Conservation (phyloP, 2,329 filamentous ascomycete genomes). For the Cladosporium cucumerinum region DNA sequence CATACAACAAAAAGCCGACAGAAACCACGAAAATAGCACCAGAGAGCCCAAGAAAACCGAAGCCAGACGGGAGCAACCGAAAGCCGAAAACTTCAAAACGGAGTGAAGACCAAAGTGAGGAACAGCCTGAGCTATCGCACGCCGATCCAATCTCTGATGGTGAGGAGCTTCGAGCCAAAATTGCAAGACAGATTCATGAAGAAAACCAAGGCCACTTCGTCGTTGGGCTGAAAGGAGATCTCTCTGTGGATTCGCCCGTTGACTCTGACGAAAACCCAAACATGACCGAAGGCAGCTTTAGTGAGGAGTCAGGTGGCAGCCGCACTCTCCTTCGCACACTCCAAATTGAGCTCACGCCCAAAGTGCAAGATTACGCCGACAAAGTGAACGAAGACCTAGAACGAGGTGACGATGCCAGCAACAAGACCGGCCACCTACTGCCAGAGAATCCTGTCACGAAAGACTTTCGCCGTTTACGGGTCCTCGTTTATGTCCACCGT, state of each 20-base stretch:
- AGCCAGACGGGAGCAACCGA: not conserved
- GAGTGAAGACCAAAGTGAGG: constrained; percentile 17
- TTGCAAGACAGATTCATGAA: constrained; percentile 50
- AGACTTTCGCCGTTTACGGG: constrained; percentile 49
- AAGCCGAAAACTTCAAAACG: constrained; percentile 7
- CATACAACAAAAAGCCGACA: constrained; percentile 23
- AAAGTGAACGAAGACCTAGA: constrained; percentile 17
- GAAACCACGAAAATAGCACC: constrained; percentile 24
- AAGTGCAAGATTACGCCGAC: constrained; percentile 17
- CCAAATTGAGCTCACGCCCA: constrained; percentile 55
- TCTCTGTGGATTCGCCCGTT: constrained; percentile 40
- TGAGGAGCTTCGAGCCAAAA: constrained; percentile 55
- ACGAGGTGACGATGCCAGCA: not conserved
- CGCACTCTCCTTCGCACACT: constrained; percentile 64
- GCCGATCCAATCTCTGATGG: constrained; percentile 40
- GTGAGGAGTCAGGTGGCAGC: constrained; percentile 32
- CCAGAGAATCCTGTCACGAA: constrained; percentile 9
- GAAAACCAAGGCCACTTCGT: constrained; percentile 58
- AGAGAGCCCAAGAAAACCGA: constrained; percentile 27
- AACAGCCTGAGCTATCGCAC: constrained; percentile 23
- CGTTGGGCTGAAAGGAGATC: constrained; percentile 64
- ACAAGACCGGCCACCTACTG: not conserved
- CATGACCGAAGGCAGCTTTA: constrained; percentile 18
- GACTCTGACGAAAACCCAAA: constrained; percentile 45
- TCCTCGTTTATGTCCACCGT: constrained; percentile 67